Evolutionary conservation across 164 flowering plant genomes (phyloP).

Genomic region (Macadamia integrifolia): DNA sequence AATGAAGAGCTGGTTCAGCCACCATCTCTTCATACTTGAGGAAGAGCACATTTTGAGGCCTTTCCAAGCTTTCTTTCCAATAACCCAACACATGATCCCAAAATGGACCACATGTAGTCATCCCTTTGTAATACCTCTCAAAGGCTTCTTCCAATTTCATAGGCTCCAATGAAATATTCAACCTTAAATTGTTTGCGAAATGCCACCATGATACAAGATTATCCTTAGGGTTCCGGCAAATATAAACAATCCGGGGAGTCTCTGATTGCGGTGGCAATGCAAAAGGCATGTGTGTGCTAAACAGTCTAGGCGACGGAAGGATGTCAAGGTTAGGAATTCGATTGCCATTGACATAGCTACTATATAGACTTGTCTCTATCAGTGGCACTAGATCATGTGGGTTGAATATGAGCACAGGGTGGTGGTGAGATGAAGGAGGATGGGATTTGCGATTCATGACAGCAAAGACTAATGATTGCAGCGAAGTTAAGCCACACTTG

Average conservation of each 20-base stretch:
- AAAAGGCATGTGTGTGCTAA: too few species aligned
- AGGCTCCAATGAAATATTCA: background rate
- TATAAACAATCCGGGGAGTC: too few species aligned
- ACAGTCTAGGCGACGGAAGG: too few species aligned
- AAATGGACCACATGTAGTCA: background rate
- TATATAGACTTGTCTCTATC: background rate
- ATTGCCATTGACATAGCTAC: background rate
- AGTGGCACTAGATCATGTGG: background rate
- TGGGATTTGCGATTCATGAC: background rate
- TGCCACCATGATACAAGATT: slow-evolving; percentile 8
- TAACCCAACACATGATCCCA: too few species aligned
- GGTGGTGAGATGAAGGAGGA: background rate
- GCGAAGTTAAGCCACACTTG: slow-evolving; percentile 15
- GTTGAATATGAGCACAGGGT: background rate
- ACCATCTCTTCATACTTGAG: too few species aligned
- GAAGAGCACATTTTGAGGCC: too few species aligned
- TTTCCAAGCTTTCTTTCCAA: too few species aligned
- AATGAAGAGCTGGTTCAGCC: too few species aligned
- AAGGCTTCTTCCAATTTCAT: slow-evolving; percentile 7
- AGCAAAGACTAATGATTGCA: background rate
- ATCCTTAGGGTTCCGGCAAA: background rate
- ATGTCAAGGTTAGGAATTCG: background rate
- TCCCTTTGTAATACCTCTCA: slow-evolving; percentile 4
- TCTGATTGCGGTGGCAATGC: too few species aligned
- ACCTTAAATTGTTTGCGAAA: background rate